Conservation (phyloP, 306 rosid genomes). For the Hippophae tibetana region DNA sequence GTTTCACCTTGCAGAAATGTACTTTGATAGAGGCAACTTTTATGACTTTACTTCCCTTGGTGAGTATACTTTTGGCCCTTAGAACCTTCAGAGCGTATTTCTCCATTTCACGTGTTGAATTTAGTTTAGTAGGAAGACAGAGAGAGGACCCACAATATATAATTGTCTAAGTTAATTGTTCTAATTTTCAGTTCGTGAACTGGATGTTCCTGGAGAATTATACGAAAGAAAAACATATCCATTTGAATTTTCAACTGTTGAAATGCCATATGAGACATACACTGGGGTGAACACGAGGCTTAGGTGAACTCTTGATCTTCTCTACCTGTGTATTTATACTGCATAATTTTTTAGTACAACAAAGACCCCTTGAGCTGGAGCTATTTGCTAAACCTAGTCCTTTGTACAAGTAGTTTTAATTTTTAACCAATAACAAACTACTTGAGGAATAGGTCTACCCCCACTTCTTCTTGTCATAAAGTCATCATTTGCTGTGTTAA, state of each 20-base stretch:
- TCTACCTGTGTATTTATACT: slow-evolving; percentile 6
- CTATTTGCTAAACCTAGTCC: too few species aligned
- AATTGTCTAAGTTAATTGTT: neutral
- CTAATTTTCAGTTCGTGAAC: slow-evolving; percentile 29
- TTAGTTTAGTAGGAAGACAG: neutral
- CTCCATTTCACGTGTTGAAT: neutral
- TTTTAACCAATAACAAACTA: too few species aligned
- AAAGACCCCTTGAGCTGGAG: neutral
- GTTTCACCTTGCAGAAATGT: slow-evolving; percentile 16
- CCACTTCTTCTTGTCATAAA: too few species aligned
- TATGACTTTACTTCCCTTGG: slow-evolving; percentile 34
- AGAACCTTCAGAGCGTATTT: neutral
- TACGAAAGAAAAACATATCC: slow-evolving; percentile 31
- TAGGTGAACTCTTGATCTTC: slow-evolving; percentile 12
- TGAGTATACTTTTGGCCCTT: slow-evolving; percentile 15
- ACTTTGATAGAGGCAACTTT: slow-evolving; percentile 30
- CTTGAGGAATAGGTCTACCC: too few species aligned
- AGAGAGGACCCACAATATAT: neutral
- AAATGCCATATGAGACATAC: slow-evolving; percentile 38
- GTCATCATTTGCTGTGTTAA: too few species aligned
- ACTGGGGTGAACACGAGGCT: slow-evolving; percentile 35
- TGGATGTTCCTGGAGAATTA: slow-evolving; percentile 34
- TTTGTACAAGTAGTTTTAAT: neutral
- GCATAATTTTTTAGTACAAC: too few species aligned
- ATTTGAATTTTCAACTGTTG: slow-evolving; percentile 30